phyloP scores from a whole-genome alignment of 192 early-diverging fungal genomes.

The Coemansia umbellata region DNA sequence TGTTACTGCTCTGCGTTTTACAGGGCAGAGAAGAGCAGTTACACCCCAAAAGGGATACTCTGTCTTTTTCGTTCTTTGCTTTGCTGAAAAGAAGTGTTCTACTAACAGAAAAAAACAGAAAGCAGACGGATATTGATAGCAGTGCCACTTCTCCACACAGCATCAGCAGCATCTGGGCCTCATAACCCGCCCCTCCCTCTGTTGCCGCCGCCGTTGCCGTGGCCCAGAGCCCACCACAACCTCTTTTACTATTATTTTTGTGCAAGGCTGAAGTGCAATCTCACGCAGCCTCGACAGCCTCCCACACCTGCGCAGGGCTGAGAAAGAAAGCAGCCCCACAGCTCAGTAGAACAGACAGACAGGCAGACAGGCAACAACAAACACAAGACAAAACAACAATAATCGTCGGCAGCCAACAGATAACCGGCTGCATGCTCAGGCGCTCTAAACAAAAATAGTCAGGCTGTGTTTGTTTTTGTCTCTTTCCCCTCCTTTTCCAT shows the following conservation, averaged over 20 bases:
- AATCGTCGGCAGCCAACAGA: background rate
- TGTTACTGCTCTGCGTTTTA: background rate
- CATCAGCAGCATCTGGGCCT: background rate
- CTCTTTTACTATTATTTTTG: background rate
- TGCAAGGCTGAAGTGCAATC: background rate
- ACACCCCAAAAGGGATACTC: no score
- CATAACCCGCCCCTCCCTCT: background rate
- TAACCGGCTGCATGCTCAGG: background rate
- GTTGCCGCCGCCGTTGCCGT: background rate
- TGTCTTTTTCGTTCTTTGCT: no score
- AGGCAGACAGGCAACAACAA: background rate
- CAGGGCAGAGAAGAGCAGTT: background rate
- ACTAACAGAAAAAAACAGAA: background rate
- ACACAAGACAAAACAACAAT: background rate
- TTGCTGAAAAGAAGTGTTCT: background rate
- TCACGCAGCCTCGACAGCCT: background rate
- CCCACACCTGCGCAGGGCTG: background rate
- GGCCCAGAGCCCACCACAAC: background rate
- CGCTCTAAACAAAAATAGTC: conserved; percentile 6
- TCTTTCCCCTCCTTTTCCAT: background rate
- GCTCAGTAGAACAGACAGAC: no score
- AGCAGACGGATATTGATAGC: background rate
- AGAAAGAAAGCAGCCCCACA: background rate
- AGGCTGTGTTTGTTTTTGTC: conserved; percentile 3
- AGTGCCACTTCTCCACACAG: background rate